These are phyloP conservation scores for Fusarium secorum DNA, from an alignment of 2,329 filamentous ascomycete species.

Conservation along the genomic window DNA sequence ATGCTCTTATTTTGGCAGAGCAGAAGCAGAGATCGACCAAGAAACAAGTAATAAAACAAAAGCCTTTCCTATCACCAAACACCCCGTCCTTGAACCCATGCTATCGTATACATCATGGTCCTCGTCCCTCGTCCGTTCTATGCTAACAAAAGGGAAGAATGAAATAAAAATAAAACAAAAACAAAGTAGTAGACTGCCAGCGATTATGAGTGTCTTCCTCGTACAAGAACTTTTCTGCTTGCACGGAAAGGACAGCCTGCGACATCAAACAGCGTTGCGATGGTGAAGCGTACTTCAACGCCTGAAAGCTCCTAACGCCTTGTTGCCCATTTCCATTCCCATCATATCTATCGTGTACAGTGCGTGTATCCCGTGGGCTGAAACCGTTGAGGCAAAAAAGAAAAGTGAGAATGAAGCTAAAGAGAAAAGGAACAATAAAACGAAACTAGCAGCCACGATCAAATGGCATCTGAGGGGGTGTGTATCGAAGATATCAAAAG, in stretches of 20 bases:
- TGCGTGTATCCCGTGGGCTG: constrained; percentile 16
- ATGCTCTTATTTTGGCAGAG: not conserved
- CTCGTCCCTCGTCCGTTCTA: constrained; percentile 19
- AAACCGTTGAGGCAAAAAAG: constrained; percentile 8
- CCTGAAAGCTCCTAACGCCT: constrained; percentile 27
- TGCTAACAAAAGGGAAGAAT: not conserved
- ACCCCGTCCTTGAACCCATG: constrained; percentile 29
- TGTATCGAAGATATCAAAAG: not conserved
- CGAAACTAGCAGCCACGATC: not conserved
- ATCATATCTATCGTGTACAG: constrained; percentile 34
- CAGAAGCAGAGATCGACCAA: not conserved
- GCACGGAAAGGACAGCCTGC: not conserved
- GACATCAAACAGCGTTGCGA: not conserved
- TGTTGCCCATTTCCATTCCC: constrained; percentile 10
- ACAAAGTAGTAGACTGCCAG: not conserved
- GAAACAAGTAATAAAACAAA: constrained; percentile 1
- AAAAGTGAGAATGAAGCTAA: not conserved
- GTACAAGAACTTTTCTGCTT: constrained; percentile 10
- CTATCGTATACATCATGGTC: constrained; percentile 36
- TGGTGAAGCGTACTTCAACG: not conserved
- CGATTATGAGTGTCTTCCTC: not conserved
- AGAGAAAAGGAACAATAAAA: not conserved
- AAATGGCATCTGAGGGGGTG: not conserved
- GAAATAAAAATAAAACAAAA: not conserved
- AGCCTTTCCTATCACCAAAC: constrained; percentile 9